These are phyloP conservation scores for Epichloe uncinata DNA, from an alignment of 2,329 filamentous ascomycete species.

Conservation along the genomic window DNA sequence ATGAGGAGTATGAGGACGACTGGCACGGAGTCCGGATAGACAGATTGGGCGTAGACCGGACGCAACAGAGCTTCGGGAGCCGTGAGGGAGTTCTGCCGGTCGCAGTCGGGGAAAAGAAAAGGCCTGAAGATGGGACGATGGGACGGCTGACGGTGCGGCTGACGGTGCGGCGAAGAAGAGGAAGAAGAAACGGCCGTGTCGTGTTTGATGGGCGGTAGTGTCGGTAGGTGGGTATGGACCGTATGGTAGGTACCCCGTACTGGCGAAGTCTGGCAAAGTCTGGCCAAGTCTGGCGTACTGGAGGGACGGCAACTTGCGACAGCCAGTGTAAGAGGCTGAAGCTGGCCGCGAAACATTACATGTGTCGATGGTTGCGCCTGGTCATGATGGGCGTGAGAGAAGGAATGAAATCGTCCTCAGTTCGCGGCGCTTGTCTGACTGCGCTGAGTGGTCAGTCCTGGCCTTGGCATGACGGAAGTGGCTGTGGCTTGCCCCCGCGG, in stretches of 20 bases:
- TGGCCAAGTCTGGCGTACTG: background rate
- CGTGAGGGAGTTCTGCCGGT: background rate
- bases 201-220: too few species aligned
- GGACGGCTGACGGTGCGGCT: too few species aligned
- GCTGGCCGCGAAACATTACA: constrained; percentile 4
- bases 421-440: constrained; percentile 11
- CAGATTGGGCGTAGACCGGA: background rate
- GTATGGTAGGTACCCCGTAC: background rate
- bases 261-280: background rate
- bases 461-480: too few species aligned
- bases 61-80: background rate
- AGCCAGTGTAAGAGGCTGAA: constrained; percentile 8
- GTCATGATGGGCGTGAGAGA: background rate
- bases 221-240: too few species aligned
- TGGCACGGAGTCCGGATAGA: background rate
- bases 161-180: background rate
- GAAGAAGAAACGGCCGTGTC: background rate
- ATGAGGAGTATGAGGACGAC: background rate
- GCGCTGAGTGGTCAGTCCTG: too few species aligned
- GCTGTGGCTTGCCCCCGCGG: too few species aligned
- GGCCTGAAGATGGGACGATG: background rate
- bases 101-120: background rate
- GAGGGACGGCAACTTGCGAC: constrained; percentile 8
- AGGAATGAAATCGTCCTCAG: constrained; percentile 1
- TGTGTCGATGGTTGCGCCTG: constrained; percentile 2